Evolutionary conservation across 1,284 basidiomycete genomes (phyloP), one percentile per base, ranked within the genome.

Genomic region (Melanopsichium pennsylvanicum): DNA sequence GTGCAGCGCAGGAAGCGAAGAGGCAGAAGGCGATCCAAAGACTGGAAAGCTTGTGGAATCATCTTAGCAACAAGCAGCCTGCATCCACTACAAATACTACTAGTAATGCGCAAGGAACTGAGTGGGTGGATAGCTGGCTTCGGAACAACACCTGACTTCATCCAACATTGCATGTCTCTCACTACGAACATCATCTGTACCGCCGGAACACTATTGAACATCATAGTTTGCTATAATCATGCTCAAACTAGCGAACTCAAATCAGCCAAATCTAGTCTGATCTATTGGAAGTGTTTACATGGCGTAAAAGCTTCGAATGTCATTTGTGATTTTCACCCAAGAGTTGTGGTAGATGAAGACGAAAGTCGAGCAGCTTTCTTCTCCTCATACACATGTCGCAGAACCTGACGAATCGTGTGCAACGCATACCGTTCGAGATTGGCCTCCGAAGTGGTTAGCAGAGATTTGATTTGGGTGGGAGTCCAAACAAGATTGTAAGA

Each of bases 401-500:
- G 50, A 18, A 70, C 60, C 19, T 48, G 18, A 29, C 58, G 54
- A 18, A 75, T 39, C 38, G 45, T 58, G 19, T 56, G 52, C 19
- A 68, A 15, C 12, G 62, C 73, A 29, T 72, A 66, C 39, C 49
- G 12, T n/a, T 72, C 72, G 33, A 74, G 42, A 38, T 77, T 78
- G 16, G 62, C 64, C 49, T 54, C 43, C 6, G 72, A 40, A 10
- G 74, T 75, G 19, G 35, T 57, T 9, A 74, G 55, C 6, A 78
- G 36, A 12, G 64, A 71, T 16, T 70, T 38, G 19, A 79, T 75
- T 54, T 79, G 72, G 13, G 69, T 62, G 2, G 74, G 68, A 8
- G 71, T 76, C 77, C 77, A 79, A 15, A 79, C 71, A 19, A 79
- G 60, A 39, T 79, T 79, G 43, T 79, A 79, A 38, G 74, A 76